Percentiles rank a stretch among this genome's conserved stretches.
phyloP scores from a whole-genome alignment of 176 grass and related monocot genomes.

The Eleusine coracana region DNA sequence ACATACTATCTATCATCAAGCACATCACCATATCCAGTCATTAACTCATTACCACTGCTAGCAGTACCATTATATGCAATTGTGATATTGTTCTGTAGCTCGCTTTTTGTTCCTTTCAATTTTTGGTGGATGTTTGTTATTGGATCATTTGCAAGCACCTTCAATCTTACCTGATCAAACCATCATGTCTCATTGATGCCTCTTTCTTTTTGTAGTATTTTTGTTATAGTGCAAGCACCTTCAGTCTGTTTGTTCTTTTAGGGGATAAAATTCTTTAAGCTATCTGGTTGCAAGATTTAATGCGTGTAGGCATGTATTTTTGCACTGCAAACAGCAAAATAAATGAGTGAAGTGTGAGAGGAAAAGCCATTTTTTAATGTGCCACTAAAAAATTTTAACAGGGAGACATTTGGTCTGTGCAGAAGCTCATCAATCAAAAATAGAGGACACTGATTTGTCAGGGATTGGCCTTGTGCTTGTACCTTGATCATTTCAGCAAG shows the following conservation, averaged over 20 bases:
- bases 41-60: background rate
- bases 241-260: background rate
- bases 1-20: background rate
- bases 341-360: no score
- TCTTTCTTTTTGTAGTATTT: background rate
- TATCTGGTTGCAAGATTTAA: background rate
- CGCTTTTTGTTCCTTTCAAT: background rate
- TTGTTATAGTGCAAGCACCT: background rate
- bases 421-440: no score
- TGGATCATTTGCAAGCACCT: background rate
- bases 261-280: background rate
- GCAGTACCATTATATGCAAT: background rate
- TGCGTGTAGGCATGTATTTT: no score
- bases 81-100: background rate
- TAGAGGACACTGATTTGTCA: no score
- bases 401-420: no score
- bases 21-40: constrained; percentile 22
- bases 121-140: no score
- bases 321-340: no score
- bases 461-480: no score
- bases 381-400: no score
- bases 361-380: no score
- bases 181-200: background rate
- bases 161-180: background rate
- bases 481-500: no score